A percentile compares a stretch with the other conserved stretches of the same genome.
phyloP scores from a whole-genome alignment of 2,329 filamentous ascomycete species.

The Fusarium haematococcum region DNA sequence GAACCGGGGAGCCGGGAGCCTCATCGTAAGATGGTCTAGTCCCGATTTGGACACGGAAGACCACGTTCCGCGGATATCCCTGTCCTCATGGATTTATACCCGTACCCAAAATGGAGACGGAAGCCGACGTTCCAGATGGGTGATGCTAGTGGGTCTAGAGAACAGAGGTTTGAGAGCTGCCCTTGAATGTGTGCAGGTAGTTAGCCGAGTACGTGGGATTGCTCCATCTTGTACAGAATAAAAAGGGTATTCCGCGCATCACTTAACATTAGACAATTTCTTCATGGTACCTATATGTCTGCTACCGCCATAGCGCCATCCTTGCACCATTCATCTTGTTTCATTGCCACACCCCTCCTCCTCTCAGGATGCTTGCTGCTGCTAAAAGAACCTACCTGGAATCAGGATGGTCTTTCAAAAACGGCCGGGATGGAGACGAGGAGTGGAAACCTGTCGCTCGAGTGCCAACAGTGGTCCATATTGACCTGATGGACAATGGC shows the following conservation, averaged over 20 bases:
- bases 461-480: conserved; percentile 21
- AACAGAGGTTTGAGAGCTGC: neutral
- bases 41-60: neutral
- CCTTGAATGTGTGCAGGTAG: neutral
- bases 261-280: neutral
- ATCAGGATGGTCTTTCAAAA: neutral
- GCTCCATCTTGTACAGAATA: neutral
- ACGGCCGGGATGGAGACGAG: neutral
- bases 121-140: neutral
- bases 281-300: neutral
- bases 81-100: neutral
- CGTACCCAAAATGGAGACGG: neutral
- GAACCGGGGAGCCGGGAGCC: neutral
- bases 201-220: neutral
- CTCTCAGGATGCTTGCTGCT: neutral
- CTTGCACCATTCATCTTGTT: neutral
- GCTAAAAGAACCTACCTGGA: neutral
- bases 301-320: neutral
- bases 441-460: neutral
- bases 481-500: conserved; percentile 23
- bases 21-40: neutral
- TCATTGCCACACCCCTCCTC: neutral
- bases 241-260: neutral
- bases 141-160: neutral
- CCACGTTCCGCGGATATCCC: neutral